phyloP scores from a whole-genome alignment of 768 basidiomycete species.

The Mycena maculata region DNA sequence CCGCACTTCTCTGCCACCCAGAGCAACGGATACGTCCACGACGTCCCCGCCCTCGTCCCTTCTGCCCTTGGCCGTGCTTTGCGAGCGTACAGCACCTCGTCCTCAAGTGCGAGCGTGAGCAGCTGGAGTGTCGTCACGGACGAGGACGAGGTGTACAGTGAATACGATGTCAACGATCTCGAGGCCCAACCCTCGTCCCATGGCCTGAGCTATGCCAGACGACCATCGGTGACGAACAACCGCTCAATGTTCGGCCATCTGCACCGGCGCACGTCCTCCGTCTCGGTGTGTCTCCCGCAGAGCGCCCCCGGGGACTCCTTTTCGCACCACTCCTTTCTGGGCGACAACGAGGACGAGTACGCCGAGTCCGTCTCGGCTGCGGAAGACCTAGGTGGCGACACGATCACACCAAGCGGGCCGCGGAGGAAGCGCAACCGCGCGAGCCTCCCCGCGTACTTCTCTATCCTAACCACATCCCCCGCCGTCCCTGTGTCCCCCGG shows the following conservation, averaged over 20 bases:
- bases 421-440: slow-evolving; percentile 74
- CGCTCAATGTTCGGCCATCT: slow-evolving; percentile 68
- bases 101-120: no score
- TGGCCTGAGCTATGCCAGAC: slow-evolving; percentile 74
- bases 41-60: slow-evolving; percentile 76
- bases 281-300: slow-evolving; percentile 52
- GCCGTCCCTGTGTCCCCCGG: no score
- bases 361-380: slow-evolving; percentile 45
- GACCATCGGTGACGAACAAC: slow-evolving; percentile 78
- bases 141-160: slow-evolving; percentile 70
- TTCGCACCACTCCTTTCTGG: slow-evolving; percentile 48
- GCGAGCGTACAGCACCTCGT: slow-evolving; percentile 61
- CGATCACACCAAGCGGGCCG: slow-evolving; percentile 47
- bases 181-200: slow-evolving; percentile 45
- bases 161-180: slow-evolving; percentile 49
- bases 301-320: slow-evolving; percentile 57
- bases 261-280: slow-evolving; percentile 65
- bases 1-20: no score
- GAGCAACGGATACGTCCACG: slow-evolving; percentile 64
- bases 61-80: slow-evolving; percentile 72
- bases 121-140: slow-evolving; percentile 77
- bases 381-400: slow-evolving; percentile 39
- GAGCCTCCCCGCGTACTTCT: slow-evolving; percentile 83
- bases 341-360: slow-evolving; percentile 56
- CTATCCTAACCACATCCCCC: slow-evolving; percentile 75